Base-by-base conservation (phyloP, 2,329 filamentous ascomycete species). In the Colletotrichum acutatum region DNA sequence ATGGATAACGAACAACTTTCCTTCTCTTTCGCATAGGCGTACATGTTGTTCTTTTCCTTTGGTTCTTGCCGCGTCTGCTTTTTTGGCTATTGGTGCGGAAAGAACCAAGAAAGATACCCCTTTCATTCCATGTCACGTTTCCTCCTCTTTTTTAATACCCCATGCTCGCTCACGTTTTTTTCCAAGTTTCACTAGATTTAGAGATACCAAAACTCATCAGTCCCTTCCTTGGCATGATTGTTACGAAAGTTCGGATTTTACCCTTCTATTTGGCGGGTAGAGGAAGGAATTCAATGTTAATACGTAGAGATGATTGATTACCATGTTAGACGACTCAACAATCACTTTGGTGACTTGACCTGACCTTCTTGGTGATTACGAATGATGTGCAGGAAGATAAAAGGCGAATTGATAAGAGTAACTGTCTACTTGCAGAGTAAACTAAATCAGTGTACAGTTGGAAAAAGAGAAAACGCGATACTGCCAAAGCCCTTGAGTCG, bases 61-160 rank as follows among this genome's bases (percentile, higher is more conserved):
- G n/a, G 24, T 34, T 56, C 19, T 24, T 30, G n/a, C 24, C 49
- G 56, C n/a, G 61, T 19, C 11, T 59, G 53, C 12, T 28, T 64
- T 5, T 16, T 70, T 24, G 49, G 52, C 60, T 53, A 49, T 30
- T 28, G 34, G 52, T 52, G 69, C 70, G 53, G 37, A 74, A 65
- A 28, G 42, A 32, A 68, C 26, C 37, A 34, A 59, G 46, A 67
- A 69, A 65, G 72, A 74, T 74, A 74, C 72, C 72, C 72, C 34
- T n/a, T n/a, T n/a, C 19, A n/a, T 54, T 22, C 46, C 32, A 12
- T 11, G 32, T 34, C 32, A 12, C 32, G 32, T 34, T 34, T 19
- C 37, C 37, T 19, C 42, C 42, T 11, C 19, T 22, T 5, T n/a
- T 49, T 49, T 22, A n/a, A 49, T n/a, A 49, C 42, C 42, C 42